Base-by-base conservation (phyloP, 202 grass and related monocot genomes). In the Schoenoplectus triqueter region DNA sequence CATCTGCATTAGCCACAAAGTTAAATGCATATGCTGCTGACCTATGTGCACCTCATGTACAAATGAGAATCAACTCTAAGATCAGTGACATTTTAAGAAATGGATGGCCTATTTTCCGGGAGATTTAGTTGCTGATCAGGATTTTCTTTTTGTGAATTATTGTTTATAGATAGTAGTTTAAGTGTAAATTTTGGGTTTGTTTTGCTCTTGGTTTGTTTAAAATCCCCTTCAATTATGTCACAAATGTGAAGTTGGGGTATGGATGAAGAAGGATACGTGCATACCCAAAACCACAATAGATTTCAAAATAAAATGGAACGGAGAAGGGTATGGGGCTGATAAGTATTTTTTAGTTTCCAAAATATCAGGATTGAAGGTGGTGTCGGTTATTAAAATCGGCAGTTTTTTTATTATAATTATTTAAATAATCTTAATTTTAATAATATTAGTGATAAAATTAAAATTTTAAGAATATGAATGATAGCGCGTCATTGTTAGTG, bases 11-110 rank as follows among this genome's bases (percentile, higher is more conserved):
- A 75, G 93, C 91, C 51, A 87, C 90, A 40, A 94, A 91, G 72
- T 61, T 98, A 83, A 98, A 98, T 78, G 87, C 88, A 6, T 95
- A 92, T 82, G 91, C 88, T 78, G 93, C 89, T 52, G 96, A 92
- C 48, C 87, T 98, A 49, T 98, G 96, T 76, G 87, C 93, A 64
- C 66, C 84, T 48, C 85, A 88, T 56, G 85, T 81, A 69, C 96
- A 95, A 66, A 88, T 88, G 73, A 95, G 50, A 75, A 98, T 98
- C 11, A 80, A 82, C 80, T 85, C 86, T 68, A 98, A 94, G 87
- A 91, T 98, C 14, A 85, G 93, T 66, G 91, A 94, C 75, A 84
- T 94, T 60, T 40, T 91, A 14, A 92, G 88, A 82, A 94, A 89
- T 80, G 90, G 89, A 62, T 98, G 96, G 96, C 96, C 96, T 84